Percentiles rank a stretch among this genome's conserved stretches.
Evolutionary conservation across 371 early-diverging fungal species (phyloP).

Genomic region (Mortierella sp.): DNA sequence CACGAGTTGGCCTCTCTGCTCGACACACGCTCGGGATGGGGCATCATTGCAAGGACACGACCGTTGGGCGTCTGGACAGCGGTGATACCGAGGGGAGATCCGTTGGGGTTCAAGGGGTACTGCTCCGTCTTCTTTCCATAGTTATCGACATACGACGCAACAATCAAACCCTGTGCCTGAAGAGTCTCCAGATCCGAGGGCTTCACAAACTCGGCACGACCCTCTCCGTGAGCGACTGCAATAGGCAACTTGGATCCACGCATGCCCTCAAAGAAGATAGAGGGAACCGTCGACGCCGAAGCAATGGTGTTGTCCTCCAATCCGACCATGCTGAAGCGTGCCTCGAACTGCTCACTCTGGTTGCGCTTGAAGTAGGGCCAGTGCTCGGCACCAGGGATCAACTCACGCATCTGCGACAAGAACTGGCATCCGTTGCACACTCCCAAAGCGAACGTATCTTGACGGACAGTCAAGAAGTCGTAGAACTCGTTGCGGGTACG

Average conservation of each 20-base stretch:
- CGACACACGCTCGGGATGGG: constrained; percentile 96
- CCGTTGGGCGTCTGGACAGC: constrained; percentile 88
- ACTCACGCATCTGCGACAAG: constrained; percentile 84
- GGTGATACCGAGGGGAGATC: constrained; percentile 88
- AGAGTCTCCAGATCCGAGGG: constrained; percentile 61
- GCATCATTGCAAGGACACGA: constrained; percentile 95
- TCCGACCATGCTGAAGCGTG: constrained; percentile 87
- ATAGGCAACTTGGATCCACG: constrained; percentile 92
- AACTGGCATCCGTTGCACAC: constrained; percentile 99
- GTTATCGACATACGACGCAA: constrained; percentile 87
- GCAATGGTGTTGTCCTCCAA: constrained; percentile 56
- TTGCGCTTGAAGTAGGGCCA: constrained; percentile 96
- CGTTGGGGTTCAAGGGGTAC: constrained; percentile 98
- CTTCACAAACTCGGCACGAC: constrained; percentile 83
- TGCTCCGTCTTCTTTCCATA: constrained; percentile 78
- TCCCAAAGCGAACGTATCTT: constrained; percentile 94
- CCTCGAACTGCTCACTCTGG: constrained; percentile 94
- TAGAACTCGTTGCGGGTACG: constrained; percentile 80
- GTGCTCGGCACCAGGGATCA: constrained; percentile 83
- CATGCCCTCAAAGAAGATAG: constrained; percentile 92
- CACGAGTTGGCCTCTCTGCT: constrained; percentile 90
- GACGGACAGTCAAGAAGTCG: constrained; percentile 82
- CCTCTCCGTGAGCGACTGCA: constrained; percentile 98
- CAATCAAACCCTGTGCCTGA: constrained; percentile 65
- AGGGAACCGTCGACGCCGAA: constrained; percentile 32